Base-by-base conservation (phyloP, 2,329 filamentous ascomycete genomes). In the Cryphonectria radicalis region DNA sequence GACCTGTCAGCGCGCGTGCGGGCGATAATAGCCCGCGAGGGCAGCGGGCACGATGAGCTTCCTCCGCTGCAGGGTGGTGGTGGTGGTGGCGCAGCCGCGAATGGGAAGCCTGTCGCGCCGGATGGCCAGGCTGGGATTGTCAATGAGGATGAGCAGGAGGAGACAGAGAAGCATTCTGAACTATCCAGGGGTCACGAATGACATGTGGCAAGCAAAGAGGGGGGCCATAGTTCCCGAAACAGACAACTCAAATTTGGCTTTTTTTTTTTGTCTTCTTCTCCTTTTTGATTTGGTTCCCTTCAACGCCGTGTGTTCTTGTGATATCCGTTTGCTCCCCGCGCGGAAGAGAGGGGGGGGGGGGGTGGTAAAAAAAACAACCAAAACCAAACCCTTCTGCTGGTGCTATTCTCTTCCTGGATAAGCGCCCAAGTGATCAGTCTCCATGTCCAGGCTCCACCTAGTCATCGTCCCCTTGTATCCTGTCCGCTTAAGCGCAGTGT, bases 1-100 rank as follows among this genome's bases (percentile, higher is more conserved):
- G 95, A 98, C 81, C 83, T 99, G 76, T 93, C 93, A 22, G 81
- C 84, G 70, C 87, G 93, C 68, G 91, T 96, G 60, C 88, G 90
- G 77, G 86, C 84, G 67, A 85, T 97, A 68, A 91, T 82, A 66
- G 60, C 69, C 43, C 69, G 75, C 75, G 78, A 77, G 77, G 76
- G 73, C 68, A 72, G 67, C 6, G 37, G 37, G 37, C 37, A 40
- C 37, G 37, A 17, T 1, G n/a, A 6, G 6, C n/a, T 19, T 22
- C 62, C 11, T 19, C 42, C 42, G 19, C 32, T n/a, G n/a, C n/a
- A 64, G 63, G 69, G 73, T 57, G 70, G 73, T 32, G 69, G 73
- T 57, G 70, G 73, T 32, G 32, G 32, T 4, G 32, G 32, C 55
- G 68, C 72, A 72, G 67, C 66, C 71, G 67, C 73, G 69, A 72